Base-by-base conservation (phyloP, 106 monocot genomes). In the Alisma plantagoaquatica region DNA sequence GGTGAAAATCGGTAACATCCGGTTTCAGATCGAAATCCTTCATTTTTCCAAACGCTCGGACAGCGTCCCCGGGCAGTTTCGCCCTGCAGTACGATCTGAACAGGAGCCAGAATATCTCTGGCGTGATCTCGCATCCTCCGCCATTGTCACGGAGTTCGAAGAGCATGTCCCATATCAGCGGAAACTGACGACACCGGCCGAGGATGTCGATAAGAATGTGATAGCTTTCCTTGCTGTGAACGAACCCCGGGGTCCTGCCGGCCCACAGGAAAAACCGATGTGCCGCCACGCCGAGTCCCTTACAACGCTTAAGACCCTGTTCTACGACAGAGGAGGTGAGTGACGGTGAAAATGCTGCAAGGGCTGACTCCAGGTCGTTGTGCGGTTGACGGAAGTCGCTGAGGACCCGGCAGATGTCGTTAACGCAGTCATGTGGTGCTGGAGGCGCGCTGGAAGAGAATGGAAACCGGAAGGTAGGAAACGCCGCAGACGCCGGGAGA, bases 221-320 rank as follows among this genome's bases (percentile, higher is more conserved):
- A 63, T 43, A 62, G 66, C 62, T 47, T 30, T 29, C 11, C 3
- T 62, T 24, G 14, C 60, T 51, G 25, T 63, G 76, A 60, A 23
- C 27, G 61, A 77, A 79, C 28, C 41, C 25, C 0, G 80, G 73
- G 21, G 71, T 48, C 33, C 38, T 51, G 25, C 42, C 28, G 52
- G 81, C 45, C 73, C 73, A 73, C 53, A 76, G 61, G 69, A 85
- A 89, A 67, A 98, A 78, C 46, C 67, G 73, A 67, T 79, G 79
- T 20, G 74, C 53, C 42, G 84, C 53, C 43, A 51, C 16, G 14
- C 69, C 73, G 33, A 89, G 81, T 54, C 63, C 50, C 49, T 42
- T 46, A 66, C 70, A 78, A 53, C 89, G 78, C 30, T 51, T 61
- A 31, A 89, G 81, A 56, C 77, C 64, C 46, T 76, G 59, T 25